A percentile compares a stretch with the other conserved stretches of the same genome.
Evolutionary conservation across 257 asterid species (phyloP).

Genomic region (Paulownia fortunei): DNA sequence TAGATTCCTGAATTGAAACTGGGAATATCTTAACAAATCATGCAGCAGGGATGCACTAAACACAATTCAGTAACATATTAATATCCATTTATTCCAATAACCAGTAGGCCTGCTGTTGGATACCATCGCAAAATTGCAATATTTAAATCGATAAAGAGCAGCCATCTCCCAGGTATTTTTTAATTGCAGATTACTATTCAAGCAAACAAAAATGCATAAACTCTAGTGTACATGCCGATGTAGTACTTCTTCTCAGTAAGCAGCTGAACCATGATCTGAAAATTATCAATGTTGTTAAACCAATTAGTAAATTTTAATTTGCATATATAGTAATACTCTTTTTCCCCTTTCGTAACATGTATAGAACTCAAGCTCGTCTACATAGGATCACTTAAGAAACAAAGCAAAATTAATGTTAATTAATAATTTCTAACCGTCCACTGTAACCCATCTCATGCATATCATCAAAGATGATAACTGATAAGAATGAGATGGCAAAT

Average conservation of each 20-base stretch:
- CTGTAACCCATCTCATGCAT: not conserved
- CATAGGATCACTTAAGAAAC: not conserved
- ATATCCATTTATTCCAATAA: not conserved
- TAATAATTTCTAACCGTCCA: not conserved
- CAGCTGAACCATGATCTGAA: not conserved
- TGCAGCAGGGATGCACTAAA: not conserved
- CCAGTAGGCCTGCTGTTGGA: not conserved
- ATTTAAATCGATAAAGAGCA: not conserved
- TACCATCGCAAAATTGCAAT: not conserved
- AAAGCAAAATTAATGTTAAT: not conserved
- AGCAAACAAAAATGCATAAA: not conserved
- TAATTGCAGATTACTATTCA: not conserved
- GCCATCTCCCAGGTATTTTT: not conserved
- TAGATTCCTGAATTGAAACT: not conserved
- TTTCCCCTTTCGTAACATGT: not conserved
- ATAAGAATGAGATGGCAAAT: too few relatives aligned
- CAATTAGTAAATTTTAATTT: not conserved
- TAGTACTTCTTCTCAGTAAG: not conserved
- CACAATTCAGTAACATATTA: not conserved
- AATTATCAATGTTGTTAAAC: not conserved
- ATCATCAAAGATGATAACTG: too few relatives aligned
- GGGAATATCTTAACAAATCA: not conserved
- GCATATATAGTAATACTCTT: not conserved
- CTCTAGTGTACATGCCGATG: not conserved
- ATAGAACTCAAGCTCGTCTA: not conserved